Evolutionary conservation across 257 asterid species (phyloP).

Genomic region (Verbascum thapsus): DNA sequence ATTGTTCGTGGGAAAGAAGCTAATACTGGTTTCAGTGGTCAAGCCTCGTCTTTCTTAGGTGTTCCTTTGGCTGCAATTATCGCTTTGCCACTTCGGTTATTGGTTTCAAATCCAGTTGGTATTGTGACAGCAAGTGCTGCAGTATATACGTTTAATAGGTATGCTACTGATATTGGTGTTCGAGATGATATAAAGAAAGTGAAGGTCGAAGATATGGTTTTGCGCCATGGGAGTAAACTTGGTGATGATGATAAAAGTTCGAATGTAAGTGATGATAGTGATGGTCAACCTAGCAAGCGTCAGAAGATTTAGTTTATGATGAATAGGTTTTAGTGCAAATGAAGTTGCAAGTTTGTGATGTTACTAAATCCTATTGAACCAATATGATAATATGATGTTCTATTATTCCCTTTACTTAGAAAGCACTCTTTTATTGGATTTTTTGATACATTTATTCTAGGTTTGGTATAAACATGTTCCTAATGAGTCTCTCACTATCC

Average conservation of each 20-base stretch:
- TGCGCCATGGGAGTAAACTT: neutral
- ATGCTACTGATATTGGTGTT: slow-evolving; percentile 33
- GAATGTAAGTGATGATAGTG: neutral
- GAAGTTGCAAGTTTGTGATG: neutral
- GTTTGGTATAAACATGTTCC: neutral
- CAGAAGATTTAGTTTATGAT: slow-evolving; percentile 7
- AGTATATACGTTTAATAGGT: slow-evolving; percentile 20
- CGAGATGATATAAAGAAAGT: slow-evolving; percentile 23
- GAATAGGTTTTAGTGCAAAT: neutral
- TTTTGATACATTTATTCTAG: neutral
- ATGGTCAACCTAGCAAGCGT: slow-evolving; percentile 17
- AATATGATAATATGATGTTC: too few relatives aligned
- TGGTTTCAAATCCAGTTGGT: slow-evolving; percentile 26
- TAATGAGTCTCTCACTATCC: too few relatives aligned
- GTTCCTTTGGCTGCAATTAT: slow-evolving; percentile 27
- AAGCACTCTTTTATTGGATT: neutral
- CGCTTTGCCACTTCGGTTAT: slow-evolving; percentile 21
- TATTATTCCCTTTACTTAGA: neutral
- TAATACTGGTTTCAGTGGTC: slow-evolving; percentile 34
- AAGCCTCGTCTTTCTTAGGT: slow-evolving; percentile 26
- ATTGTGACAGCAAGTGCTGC: slow-evolving; percentile 20
- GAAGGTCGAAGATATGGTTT: slow-evolving; percentile 26
- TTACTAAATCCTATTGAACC: neutral
- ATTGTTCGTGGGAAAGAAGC: slow-evolving; percentile 5
- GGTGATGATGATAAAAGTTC: neutral